Base-by-base conservation (phyloP, 495 filamentous ascomycete species). In the Penicillium pancosmium region DNA sequence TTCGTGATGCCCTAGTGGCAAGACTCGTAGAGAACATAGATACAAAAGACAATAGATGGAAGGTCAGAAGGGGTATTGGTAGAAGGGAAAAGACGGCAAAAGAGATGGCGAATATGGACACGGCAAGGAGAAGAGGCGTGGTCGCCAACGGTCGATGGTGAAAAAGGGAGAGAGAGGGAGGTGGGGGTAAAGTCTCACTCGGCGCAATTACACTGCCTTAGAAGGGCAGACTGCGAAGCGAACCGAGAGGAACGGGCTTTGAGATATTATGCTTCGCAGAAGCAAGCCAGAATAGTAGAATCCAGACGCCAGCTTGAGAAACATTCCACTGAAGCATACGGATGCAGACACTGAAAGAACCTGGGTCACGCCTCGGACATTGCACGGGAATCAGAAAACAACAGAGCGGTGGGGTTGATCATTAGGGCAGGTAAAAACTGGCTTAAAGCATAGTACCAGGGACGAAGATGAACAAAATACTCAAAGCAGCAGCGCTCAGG, bases 401-500 rank as follows among this genome's bases (percentile, higher is more conserved):
- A 23, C 10, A 27, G 46, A 27, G 6, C 5, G 15, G 11, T 13
- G 15, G 9, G 18, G 1, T 23, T 19, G 46, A 48, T 48, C 46
- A 48, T 48, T 27, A 48, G 23, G 21, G 19, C 21, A n/a, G 13
- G 31, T 7, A 21, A 34, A 36, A 52, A 21, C 36, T 21, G n/a
- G 23, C 41, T 81, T 75, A 97, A 54, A 98, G 80, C 63, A 90
- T 82, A 55, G 91, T 92, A 18, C 94, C 93, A 0, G 94, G 94
- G 3, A 98, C 94, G 52, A 98, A 87, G 55, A 95, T 90, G 77
- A 96, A 98, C 34, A 97, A 76, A 41, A 91, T 80, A 57, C 86
- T 89, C 9, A 96, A 72, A 38, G 87, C 88, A 6, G 88, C 85
- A 56, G 91, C 89, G 49, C 94, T 80, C 47, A 96, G 59, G 16